These are phyloP conservation scores for Pholiota adiposa DNA, from an alignment of 1,284 basidiomycete genomes.

Conservation along the genomic window DNA sequence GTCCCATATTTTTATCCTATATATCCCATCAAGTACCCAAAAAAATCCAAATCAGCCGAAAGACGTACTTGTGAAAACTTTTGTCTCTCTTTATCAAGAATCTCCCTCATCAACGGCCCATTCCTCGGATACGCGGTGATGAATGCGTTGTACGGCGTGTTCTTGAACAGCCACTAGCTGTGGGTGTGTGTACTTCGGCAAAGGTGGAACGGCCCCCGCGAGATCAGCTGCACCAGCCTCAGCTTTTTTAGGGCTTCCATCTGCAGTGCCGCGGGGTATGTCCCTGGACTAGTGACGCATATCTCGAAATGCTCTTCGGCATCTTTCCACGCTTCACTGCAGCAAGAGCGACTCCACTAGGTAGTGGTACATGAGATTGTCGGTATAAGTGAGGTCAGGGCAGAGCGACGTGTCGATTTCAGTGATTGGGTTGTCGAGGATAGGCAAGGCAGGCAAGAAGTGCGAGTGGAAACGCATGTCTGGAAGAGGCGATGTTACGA, in stretches of 20 bases:
- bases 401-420: conserved; percentile 53
- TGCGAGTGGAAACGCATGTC: conserved; percentile 53
- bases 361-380: conserved; percentile 81
- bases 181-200: conserved; percentile 72
- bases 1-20: conserved; percentile 74
- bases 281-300: conserved; percentile 73
- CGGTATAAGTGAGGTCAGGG: conserved; percentile 66
- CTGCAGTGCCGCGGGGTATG: conserved; percentile 71
- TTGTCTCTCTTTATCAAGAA: conserved; percentile 56
- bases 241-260: conserved; percentile 87
- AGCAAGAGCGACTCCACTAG: conserved; percentile 64
- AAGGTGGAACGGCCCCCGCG: conserved; percentile 67
- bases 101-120: conserved; percentile 42
- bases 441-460: conserved; percentile 57
- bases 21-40: conserved; percentile 16
- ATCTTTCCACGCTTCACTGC: conserved; percentile 61
- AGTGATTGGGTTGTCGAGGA: conserved; percentile 63
- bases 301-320: conserved; percentile 81
- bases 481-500: conserved; percentile 34
- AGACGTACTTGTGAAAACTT: conserved; percentile 53
- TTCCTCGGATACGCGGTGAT: conserved; percentile 65
- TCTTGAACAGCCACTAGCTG: conserved; percentile 63
- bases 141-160: conserved; percentile 63
- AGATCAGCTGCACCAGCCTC: conserved; percentile 74
- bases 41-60: neutral